Evolutionary conservation across 768 basidiomycete species (phyloP), one percentile per base, ranked within the genome.

Genomic region (Podaxis mareebaensis): DNA sequence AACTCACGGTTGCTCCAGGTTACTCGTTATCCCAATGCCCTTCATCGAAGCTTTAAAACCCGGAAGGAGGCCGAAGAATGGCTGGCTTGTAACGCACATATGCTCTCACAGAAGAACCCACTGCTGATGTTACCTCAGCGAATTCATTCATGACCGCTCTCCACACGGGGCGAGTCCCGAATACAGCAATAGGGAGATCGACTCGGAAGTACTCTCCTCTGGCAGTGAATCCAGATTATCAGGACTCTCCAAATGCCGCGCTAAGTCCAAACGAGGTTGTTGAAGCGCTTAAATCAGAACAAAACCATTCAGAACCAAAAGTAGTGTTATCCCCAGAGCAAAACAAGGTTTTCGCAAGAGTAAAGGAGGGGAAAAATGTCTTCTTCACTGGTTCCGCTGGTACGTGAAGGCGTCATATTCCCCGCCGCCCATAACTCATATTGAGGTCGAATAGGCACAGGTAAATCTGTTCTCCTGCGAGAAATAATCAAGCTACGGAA

Each of bases 331-430:
- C 87, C 11, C 69, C 73, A 3, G 85, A 88, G 69, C 88, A 90
- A 71, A 70, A 67, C 53, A 54, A 58, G 3, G 82, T 89, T 5
- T 70, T 89, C 6, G 67, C 77, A 13, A 74, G 70, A 67, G 90
- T 94, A 6, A 80, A 84, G 51, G 75, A 75, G 10, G 86, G 87
- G 3, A 74, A 83, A 65, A 93, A 78, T 68, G 85, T 94, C 7
- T 95, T 95, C 74, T 95, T 95, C 72, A 94, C 93, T 0, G 93
- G 93, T 1, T 89, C 90, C 17, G 93, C 93, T 58, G 92, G 92
- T 88, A 57, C 30, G 72, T 73, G n/a, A 17, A 46, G 6, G 1
- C 7, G 33, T 28, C 40, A 8, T 30, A 12, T n/a, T 3, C 22
- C 42, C 40, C 33, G n/a, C 12, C 24, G 10, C 39, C 15, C 24